A percentile compares a stretch with the other conserved stretches of the same genome.
These are phyloP conservation scores for Ustilago tritici DNA, from an alignment of 1,284 basidiomycete genomes.

Conservation along the genomic window DNA sequence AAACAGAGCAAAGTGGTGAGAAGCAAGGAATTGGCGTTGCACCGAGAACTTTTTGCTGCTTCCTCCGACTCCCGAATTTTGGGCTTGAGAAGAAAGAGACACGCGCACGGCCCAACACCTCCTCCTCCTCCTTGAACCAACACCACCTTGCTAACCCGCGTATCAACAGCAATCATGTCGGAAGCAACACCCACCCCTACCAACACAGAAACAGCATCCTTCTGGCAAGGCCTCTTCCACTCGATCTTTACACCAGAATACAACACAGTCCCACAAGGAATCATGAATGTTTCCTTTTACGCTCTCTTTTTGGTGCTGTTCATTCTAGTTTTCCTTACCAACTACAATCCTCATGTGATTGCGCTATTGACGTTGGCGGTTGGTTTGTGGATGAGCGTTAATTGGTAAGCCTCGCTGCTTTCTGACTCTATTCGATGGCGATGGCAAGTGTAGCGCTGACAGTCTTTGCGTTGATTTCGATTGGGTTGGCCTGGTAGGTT, in stretches of 20 bases:
- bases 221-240: conserved; percentile 42
- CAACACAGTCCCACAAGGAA: conserved; percentile 57
- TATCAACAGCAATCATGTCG: conserved; percentile 2
- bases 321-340: conserved; percentile 64
- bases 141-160: too few relatives aligned
- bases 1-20: neutral
- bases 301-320: conserved; percentile 68
- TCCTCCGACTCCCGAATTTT: conserved; percentile 27
- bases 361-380: conserved; percentile 65
- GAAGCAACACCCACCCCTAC: conserved; percentile 10
- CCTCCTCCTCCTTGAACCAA: neutral
- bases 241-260: conserved; percentile 63
- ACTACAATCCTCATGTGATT: conserved; percentile 69
- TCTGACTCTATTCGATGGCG: neutral
- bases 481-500: conserved; percentile 31
- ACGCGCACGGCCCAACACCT: conserved; percentile 11
- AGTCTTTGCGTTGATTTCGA: neutral
- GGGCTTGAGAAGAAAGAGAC: conserved; percentile 9
- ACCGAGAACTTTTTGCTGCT: neutral
- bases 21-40: conserved; percentile 21
- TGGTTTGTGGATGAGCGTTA: conserved; percentile 68
- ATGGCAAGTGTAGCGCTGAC: neutral
- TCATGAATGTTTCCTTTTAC: conserved; percentile 70
- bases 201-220: neutral
- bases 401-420: conserved; percentile 63